phyloP scores from a whole-genome alignment of 805 yeast species.

The Ogataea chonburiensis region DNA sequence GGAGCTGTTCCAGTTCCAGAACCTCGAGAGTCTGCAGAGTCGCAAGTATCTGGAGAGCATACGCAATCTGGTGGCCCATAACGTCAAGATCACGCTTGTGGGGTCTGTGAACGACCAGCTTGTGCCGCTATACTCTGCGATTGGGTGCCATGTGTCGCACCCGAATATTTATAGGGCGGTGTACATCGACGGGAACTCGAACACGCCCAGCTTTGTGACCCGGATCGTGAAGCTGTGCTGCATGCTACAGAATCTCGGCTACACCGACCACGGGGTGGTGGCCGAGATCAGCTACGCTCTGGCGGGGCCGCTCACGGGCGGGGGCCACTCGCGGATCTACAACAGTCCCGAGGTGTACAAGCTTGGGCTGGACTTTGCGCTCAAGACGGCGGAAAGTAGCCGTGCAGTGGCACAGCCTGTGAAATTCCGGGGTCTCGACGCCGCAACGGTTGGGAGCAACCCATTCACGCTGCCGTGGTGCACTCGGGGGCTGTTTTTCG shows the following conservation, averaged over 20 bases:
- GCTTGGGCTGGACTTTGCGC: conserved; percentile 67
- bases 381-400: conserved; percentile 58
- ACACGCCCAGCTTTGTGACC: conserved; percentile 76
- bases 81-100: conserved; percentile 75
- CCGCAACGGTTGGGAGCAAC: conserved; percentile 68
- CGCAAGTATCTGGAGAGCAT: conserved; percentile 67
- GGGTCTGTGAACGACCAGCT: conserved; percentile 93
- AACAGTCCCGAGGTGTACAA: conserved; percentile 83
- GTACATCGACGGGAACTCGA: conserved; percentile 79
- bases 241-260: conserved; percentile 71
- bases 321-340: conserved; percentile 90
- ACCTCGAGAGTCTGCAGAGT: conserved; percentile 69
- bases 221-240: conserved; percentile 73
- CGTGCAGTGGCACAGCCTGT: conserved; percentile 31
- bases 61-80: conserved; percentile 59
- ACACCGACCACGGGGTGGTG: conserved; percentile 80
- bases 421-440: conserved; percentile 43
- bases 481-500: conserved; percentile 76
- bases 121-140: conserved; percentile 88
- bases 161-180: conserved; percentile 90
- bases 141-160: conserved; percentile 78
- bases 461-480: conserved; percentile 94
- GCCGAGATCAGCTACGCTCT: conserved; percentile 75
- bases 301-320: conserved; percentile 92
- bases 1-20: conserved; percentile 87